Evolutionary conservation across 2,329 filamentous ascomycete genomes (phyloP).

Genomic region (Microdochium nivale): DNA sequence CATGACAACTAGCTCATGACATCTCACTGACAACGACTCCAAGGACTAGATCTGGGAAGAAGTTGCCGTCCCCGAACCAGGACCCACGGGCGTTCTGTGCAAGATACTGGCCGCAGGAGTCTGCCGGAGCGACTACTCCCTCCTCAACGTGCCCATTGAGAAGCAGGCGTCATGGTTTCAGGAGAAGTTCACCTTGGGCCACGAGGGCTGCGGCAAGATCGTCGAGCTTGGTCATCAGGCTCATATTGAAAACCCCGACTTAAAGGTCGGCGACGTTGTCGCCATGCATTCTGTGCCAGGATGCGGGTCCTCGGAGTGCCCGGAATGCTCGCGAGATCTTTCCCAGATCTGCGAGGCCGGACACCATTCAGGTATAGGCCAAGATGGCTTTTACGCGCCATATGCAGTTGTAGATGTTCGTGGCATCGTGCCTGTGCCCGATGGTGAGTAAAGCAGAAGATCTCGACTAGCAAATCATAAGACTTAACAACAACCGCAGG

Average conservation of each 20-base stretch:
- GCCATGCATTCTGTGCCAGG: slow-evolving; percentile 21
- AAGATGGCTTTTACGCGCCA: slow-evolving; percentile 32
- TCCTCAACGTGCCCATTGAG: slow-evolving; percentile 14
- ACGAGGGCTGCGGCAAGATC: slow-evolving; percentile 16
- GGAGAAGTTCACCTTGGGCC: slow-evolving; percentile 16
- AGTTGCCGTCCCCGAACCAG: slow-evolving; percentile 15
- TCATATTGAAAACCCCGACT: background rate
- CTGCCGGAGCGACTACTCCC: slow-evolving; percentile 22
- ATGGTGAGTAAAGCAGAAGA: slow-evolving; percentile 4
- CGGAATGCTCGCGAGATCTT: slow-evolving; percentile 29
- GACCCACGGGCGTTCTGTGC: slow-evolving; percentile 17
- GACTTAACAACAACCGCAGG: slow-evolving; percentile 1
- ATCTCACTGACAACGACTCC: background rate
- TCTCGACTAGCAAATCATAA: background rate
- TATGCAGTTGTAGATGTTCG: slow-evolving; percentile 22
- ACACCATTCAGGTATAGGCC: slow-evolving; percentile 32
- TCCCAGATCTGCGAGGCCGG: slow-evolving; percentile 25
- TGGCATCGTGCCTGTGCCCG: slow-evolving; percentile 10
- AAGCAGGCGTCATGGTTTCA: slow-evolving; percentile 19
- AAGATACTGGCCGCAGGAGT: slow-evolving; percentile 25
- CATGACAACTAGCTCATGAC: background rate
- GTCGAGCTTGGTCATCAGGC: slow-evolving; percentile 11
- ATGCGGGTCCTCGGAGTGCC: slow-evolving; percentile 20
- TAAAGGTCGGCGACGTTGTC: slow-evolving; percentile 16
- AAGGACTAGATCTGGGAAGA: slow-evolving; percentile 14